Evolutionary conservation across 1,139 yeast species (phyloP).

Genomic region (Starmera stellimalicola): DNA sequence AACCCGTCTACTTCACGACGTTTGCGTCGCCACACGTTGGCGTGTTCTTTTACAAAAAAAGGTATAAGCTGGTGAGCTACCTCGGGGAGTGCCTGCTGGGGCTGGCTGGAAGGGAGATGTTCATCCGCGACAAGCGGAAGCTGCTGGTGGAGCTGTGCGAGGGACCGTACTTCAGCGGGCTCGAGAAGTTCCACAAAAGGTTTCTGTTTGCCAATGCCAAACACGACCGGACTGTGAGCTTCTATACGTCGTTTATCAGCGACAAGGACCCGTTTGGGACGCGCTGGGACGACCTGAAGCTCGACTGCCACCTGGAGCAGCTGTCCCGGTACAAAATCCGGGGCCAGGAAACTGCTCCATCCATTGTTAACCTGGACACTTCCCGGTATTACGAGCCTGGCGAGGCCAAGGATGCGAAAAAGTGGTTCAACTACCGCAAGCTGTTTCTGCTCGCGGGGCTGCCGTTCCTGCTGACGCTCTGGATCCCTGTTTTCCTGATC

Average conservation of each 20-base stretch:
- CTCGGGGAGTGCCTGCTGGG: slow-evolving; percentile 63
- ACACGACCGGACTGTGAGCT: slow-evolving; percentile 62
- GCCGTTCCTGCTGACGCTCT: slow-evolving; percentile 35
- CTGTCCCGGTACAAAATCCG: slow-evolving; percentile 11
- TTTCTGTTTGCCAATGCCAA: slow-evolving; percentile 62
- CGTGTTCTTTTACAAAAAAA: slow-evolving; percentile 34
- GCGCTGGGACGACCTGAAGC: slow-evolving; percentile 22
- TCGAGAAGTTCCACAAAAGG: slow-evolving; percentile 46
- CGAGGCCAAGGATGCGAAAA: background rate
- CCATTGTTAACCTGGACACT: slow-evolving; percentile 43
- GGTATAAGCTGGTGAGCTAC: slow-evolving; percentile 36
- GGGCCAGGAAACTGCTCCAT: slow-evolving; percentile 31
- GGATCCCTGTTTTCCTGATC: slow-evolving; percentile 44
- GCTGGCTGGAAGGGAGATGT: slow-evolving; percentile 64
- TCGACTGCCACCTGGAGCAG: slow-evolving; percentile 15
- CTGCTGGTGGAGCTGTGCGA: slow-evolving; percentile 44
- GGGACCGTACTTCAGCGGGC: slow-evolving; percentile 42
- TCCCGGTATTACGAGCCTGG: slow-evolving; percentile 14
- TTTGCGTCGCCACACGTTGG: slow-evolving; percentile 94
- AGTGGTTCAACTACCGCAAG: background rate
- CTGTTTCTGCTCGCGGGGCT: background rate
- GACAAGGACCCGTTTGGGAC: slow-evolving; percentile 35
- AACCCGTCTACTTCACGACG: slow-evolving; percentile 63
- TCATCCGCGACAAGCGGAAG: slow-evolving; percentile 37
- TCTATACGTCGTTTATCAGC: slow-evolving; percentile 41